Base-by-base conservation (phyloP, 139 green algal genomes). In the Chlamydomonas urium region DNA sequence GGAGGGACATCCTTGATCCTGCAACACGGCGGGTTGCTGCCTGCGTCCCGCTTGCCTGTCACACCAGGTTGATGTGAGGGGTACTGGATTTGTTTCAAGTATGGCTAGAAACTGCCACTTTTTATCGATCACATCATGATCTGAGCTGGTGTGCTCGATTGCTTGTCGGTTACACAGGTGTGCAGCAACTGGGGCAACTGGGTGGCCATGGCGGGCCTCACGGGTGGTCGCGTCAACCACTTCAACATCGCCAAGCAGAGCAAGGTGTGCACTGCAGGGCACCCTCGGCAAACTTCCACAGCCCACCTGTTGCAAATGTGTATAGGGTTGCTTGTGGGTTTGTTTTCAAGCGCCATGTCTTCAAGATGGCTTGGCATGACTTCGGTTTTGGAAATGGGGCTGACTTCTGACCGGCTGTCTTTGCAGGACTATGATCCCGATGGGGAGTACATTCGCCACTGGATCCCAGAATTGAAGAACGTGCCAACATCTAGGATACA, bases 211-310 rank as follows among this genome's bases (percentile, higher is more conserved):
- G 90, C 91, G 0, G 85, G 86, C 8, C 71, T 91, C 2, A 92
- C 83, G 1, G 90, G 79, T 53, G 93, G 91, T 0, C 82, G 93
- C 26, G 65, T 97, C 73, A 97, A 97, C 84, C 83, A 89, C 65
- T 98, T 97, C 89, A 98, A 97, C 89, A 94, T 97, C 83, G 84
- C 73, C 31, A 97, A 98, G 83, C 90, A 96, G 86, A 63, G 47
- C 34, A 90, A 85, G 62, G 80, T 80, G 5, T 68, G 26, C 14
- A 23, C 24, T 68, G 60, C 32, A 42, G 26, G 24, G 10, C 6
- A 34, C 19, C 56, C 56, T 33, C n/a, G 17, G 56, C 45, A 26
- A 56, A 26, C 17, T 17, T 26, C 17, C 45, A 56, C 17, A 56
- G 45, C 21, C 45, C 45, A 17, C 17, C 21, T 56, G 17, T 21